Percentiles rank a stretch among this genome's conserved stretches.
phyloP scores from a whole-genome alignment of 495 filamentous ascomycete species.

The Lepraria neglecta region DNA sequence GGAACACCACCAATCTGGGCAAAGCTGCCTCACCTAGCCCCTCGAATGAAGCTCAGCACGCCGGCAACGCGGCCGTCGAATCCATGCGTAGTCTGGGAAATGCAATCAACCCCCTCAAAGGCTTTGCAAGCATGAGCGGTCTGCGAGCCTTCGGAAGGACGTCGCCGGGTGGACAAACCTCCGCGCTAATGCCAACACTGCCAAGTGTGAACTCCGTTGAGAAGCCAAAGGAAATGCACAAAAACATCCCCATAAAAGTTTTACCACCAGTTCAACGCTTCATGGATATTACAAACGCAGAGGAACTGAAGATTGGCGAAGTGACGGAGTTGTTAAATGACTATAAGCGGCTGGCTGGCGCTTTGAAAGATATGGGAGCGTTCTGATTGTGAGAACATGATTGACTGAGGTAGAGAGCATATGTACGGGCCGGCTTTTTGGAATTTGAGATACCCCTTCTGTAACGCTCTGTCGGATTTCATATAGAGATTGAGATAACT shows the following conservation, averaged over 20 bases:
- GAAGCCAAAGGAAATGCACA: conserved; percentile 9
- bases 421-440: neutral
- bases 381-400: conserved; percentile 32
- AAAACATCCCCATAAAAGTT: conserved; percentile 6
- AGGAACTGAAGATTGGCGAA: conserved; percentile 75
- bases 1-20: conserved; percentile 20
- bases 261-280: conserved; percentile 49
- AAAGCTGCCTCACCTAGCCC: conserved; percentile 16
- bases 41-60: conserved; percentile 19
- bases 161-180: conserved; percentile 27
- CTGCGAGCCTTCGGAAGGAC: conserved; percentile 70
- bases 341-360: conserved; percentile 74
- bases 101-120: conserved; percentile 76
- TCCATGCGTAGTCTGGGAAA: conserved; percentile 78
- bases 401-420: neutral
- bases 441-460: conserved; percentile 1
- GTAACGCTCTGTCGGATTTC: neutral
- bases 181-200: conserved; percentile 22
- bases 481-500: too few species aligned
- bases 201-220: conserved; percentile 7
- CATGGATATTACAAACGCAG: conserved; percentile 68
- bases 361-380: conserved; percentile 55
- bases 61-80: conserved; percentile 59
- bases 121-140: conserved; percentile 59
- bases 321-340: conserved; percentile 76